Evolutionary conservation across 1,139 yeast species (phyloP), one percentile per base, ranked within the genome.

Genomic region (Yamadazyma diddensiae): DNA sequence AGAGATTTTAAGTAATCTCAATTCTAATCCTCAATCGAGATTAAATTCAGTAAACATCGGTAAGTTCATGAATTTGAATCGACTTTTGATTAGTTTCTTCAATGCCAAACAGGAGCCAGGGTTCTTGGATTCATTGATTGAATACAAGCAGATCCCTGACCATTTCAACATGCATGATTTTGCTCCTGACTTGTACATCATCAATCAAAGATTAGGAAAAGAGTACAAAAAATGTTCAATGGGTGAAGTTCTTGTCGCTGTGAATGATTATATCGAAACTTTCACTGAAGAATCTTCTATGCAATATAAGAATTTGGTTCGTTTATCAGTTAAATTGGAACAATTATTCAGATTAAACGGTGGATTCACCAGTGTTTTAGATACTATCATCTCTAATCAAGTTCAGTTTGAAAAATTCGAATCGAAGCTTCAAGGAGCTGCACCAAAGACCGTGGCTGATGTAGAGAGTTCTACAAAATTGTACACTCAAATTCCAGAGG

Each of bases 71-170:
- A 30, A 41, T 15, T 30, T 42, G 18, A 30, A 36, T 10, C 22
- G 24, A 19, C 39, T 51, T 18, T 48, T 59, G 29, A 28, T 29
- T 1, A 36, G 41, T 2, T 40, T 60, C 15, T 58, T 60, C 33
- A 42, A 39, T 6, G 21, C 44, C 10, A 56, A 61, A 36, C 52
- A 53, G 9, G 56, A 55, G 2, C 53, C 65, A 2, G 53, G 46
- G 14, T 45, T 52, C 7, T 51, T 65, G 38, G 70, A 65, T 37
- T 44, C 54, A 2, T 47, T 62, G 5, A 37, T 61, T 24, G 41
- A 29, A 9, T 65, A 64, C 35, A 49, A 33, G 15, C 70, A 65
- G 34, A 38, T 65, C 5, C 71, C 72, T 1, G 66, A 62, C 21
- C 55, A 53, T 29, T 56, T 62, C 36, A 31, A 37, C n/a, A 43